Conservation (phyloP, 805 yeast genomes). For the Blastobotrys mokoenaii region DNA sequence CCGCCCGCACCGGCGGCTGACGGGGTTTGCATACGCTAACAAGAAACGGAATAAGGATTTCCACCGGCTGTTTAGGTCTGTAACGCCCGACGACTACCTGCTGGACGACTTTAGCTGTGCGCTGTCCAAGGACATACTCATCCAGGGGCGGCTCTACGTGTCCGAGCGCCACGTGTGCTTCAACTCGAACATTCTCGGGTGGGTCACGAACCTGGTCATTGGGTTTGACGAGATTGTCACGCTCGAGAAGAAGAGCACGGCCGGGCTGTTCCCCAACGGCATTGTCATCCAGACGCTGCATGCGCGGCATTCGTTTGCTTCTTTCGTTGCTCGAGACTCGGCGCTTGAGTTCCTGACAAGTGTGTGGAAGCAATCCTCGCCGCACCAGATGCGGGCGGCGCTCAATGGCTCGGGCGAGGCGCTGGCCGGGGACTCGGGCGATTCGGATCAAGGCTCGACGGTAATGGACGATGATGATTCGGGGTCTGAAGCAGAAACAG, state of each 20-base stretch:
- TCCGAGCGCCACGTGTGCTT: constrained; percentile 76
- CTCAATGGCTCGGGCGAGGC: constrained; percentile 3
- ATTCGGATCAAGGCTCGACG: not conserved
- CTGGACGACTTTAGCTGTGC: constrained; percentile 90
- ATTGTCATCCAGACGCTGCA: constrained; percentile 58
- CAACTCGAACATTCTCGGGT: constrained; percentile 78
- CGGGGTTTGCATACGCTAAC: constrained; percentile 21
- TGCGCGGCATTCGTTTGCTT: constrained; percentile 72
- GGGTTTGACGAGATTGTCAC: constrained; percentile 60
- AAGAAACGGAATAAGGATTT: constrained; percentile 60
- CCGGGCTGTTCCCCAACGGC: constrained; percentile 87
- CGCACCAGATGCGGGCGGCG: constrained; percentile 24
- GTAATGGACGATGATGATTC: not conserved
- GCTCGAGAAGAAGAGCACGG: constrained; percentile 77
- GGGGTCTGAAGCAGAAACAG: not conserved
- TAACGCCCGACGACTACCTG: constrained; percentile 62
- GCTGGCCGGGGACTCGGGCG: not conserved
- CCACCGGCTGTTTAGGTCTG: constrained; percentile 60
- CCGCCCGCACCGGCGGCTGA: constrained; percentile 1
- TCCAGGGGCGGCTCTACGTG: constrained; percentile 82
- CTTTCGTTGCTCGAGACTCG: constrained; percentile 73
- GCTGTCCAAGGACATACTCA: constrained; percentile 69
- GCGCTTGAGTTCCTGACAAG: constrained; percentile 62
- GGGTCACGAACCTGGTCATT: constrained; percentile 77
- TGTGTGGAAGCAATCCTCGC: constrained; percentile 46